Percentiles rank a stretch among this genome's conserved stretches.
Conservation (phyloP, 306 rosid genomes). For the Sechiopsis laciniata region DNA sequence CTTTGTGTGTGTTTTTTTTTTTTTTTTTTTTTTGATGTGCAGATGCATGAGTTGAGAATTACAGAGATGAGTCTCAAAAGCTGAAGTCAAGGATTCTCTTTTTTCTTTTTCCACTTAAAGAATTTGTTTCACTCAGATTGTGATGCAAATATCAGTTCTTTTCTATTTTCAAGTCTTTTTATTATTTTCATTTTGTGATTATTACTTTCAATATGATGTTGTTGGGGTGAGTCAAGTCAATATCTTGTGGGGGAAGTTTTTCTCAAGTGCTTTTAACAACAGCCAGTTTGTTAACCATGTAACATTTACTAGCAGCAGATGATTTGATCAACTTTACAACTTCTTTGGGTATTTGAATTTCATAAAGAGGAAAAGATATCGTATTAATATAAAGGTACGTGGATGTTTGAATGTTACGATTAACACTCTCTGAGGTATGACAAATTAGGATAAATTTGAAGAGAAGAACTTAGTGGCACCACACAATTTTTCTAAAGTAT, state of each 20-base stretch:
- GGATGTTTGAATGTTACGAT: neutral
- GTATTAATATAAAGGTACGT: too few species aligned
- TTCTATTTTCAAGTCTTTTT: neutral
- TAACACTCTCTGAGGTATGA: too few species aligned
- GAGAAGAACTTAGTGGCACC: too few species aligned
- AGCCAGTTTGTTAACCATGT: neutral
- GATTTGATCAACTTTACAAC: too few species aligned
- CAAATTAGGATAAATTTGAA: neutral
- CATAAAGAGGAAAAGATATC: too few species aligned
- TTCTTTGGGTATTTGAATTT: too few species aligned
- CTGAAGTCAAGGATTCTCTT: neutral
- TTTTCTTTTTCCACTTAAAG: too few species aligned
- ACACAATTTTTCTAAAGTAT: too few species aligned
- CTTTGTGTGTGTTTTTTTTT: neutral
- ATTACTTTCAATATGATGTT: neutral
- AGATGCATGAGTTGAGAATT: constrained; percentile 42
- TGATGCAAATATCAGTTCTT: neutral
- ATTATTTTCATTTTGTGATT: neutral
- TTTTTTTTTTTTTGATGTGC: neutral
- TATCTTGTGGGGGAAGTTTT: neutral
- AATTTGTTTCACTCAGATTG: neutral
- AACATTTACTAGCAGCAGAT: neutral
- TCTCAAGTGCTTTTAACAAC: neutral
- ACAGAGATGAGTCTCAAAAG: constrained; percentile 31
- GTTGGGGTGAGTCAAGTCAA: neutral